Percentiles rank a stretch among this genome's conserved stretches.
Conservation (phyloP, 2,329 filamentous ascomycete species). For the Microcera coccophila region DNA sequence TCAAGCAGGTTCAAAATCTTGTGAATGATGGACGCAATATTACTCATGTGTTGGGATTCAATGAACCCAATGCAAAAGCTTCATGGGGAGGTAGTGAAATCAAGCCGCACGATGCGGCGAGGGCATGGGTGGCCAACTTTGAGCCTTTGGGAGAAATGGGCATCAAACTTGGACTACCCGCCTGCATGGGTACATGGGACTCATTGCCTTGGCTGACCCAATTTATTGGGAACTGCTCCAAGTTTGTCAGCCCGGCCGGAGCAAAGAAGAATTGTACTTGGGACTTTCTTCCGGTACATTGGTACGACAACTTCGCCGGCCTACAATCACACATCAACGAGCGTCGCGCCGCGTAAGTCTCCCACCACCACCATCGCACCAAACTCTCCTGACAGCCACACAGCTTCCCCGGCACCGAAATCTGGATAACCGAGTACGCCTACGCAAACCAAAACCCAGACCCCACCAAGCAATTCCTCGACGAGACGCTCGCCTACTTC, state of each 20-base stretch:
- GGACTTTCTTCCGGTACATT: conserved; percentile 62
- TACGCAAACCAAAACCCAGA: conserved; percentile 53
- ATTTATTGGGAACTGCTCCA: conserved; percentile 62
- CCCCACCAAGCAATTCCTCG: conserved; percentile 63
- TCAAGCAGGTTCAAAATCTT: conserved; percentile 53
- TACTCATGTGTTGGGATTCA: conserved; percentile 68
- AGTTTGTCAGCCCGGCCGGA: conserved; percentile 46
- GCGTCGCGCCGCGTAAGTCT: conserved; percentile 32
- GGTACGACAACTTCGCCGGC: conserved; percentile 67
- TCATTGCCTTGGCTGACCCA: conserved; percentile 64
- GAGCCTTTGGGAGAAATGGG: conserved; percentile 63
- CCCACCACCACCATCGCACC: neutral
- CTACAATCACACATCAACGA: conserved; percentile 64
- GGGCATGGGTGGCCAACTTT: conserved; percentile 67
- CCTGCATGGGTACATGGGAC: conserved; percentile 57
- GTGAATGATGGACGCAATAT: conserved; percentile 55
- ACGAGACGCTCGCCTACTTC: conserved; percentile 61
- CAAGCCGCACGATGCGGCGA: conserved; percentile 56
- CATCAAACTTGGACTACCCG: conserved; percentile 66
- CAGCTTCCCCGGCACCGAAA: conserved; percentile 56
- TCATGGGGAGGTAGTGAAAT: conserved; percentile 61
- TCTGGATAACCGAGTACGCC: conserved; percentile 81
- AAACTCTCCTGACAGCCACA: neutral
- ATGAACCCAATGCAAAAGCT: conserved; percentile 65
- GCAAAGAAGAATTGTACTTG: conserved; percentile 53